These are phyloP conservation scores for Fusarium decemcellulare DNA, from an alignment of 2,329 filamentous ascomycete species.

Conservation along the genomic window DNA sequence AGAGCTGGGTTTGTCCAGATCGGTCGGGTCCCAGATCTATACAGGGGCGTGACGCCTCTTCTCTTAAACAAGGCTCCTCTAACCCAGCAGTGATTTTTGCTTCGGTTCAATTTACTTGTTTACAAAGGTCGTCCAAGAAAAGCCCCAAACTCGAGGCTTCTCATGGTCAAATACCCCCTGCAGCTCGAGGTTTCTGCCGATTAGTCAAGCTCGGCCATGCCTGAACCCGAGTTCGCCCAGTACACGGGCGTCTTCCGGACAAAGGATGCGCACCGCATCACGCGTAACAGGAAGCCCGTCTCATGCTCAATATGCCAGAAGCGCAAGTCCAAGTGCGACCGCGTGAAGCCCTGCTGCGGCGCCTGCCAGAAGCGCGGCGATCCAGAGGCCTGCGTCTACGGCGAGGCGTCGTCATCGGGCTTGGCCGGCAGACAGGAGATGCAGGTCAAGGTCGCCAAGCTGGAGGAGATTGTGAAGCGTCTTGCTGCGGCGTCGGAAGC, in stretches of 20 bases:
- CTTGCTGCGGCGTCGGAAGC: conserved; percentile 45
- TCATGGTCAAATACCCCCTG: too few relatives aligned
- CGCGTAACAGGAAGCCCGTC: conserved; percentile 58
- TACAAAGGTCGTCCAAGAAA: too few relatives aligned
- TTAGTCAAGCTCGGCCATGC: conserved; percentile 30
- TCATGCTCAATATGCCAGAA: conserved; percentile 59
- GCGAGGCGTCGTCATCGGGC: conserved; percentile 22
- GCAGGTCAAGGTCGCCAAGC: conserved; percentile 55
- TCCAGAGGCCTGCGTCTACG: conserved; percentile 52
- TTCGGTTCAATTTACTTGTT: too few relatives aligned
- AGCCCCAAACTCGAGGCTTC: too few relatives aligned
- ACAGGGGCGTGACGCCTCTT: neutral
- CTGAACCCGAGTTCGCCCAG: conserved; percentile 37
- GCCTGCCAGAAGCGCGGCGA: conserved; percentile 57
- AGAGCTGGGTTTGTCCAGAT: conserved; percentile 2
- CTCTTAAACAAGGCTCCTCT: neutral
- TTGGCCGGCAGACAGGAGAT: conserved; percentile 51
- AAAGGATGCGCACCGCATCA: conserved; percentile 50
- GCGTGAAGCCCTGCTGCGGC: conserved; percentile 55
- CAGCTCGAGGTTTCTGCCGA: too few relatives aligned
- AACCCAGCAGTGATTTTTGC: too few relatives aligned
- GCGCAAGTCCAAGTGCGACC: conserved; percentile 61
- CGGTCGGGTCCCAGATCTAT: neutral
- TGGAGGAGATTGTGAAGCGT: conserved; percentile 59
- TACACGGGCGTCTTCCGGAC: conserved; percentile 56